A percentile compares a stretch with the other conserved stretches of the same genome.
Evolutionary conservation across 2,329 filamentous ascomycete species (phyloP).

Genomic region (Graphilbum ipis-grandicollis): DNA sequence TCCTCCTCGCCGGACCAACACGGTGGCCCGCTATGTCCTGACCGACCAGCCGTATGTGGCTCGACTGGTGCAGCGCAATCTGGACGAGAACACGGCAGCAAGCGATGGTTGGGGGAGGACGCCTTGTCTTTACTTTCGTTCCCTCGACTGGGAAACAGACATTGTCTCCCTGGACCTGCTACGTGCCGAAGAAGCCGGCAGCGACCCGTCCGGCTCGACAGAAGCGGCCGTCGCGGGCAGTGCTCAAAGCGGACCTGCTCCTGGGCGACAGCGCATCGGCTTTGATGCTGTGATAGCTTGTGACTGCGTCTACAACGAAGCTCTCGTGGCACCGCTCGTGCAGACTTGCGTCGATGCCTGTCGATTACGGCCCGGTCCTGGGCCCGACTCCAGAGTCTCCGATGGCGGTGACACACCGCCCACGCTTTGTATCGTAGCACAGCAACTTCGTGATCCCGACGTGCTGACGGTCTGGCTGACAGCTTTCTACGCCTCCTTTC

Average conservation of each 20-base stretch:
- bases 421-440: conserved; percentile 65
- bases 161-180: conserved; percentile 26
- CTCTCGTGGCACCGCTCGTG: conserved; percentile 67
- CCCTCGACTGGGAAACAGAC: conserved; percentile 72
- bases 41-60: conserved; percentile 83
- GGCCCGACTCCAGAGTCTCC: too few relatives aligned
- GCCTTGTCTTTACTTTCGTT: conserved; percentile 10
- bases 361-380: conserved; percentile 39
- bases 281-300: conserved; percentile 69
- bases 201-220: too few relatives aligned
- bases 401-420: too few relatives aligned
- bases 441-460: conserved; percentile 71
- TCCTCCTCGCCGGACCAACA: conserved; percentile 7
- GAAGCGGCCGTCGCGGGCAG: too few relatives aligned
- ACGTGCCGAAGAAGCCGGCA: neutral
- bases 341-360: conserved; percentile 64
- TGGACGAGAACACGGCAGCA: conserved; percentile 37
- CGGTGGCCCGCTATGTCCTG: conserved; percentile 50
- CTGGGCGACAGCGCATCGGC: too few relatives aligned
- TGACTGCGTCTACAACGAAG: conserved; percentile 92
- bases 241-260: too few relatives aligned
- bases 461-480: conserved; percentile 72
- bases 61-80: conserved; percentile 58
- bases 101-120: too few relatives aligned
- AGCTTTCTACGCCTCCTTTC: conserved; percentile 49